Percentiles rank a stretch among this genome's conserved stretches.
Conservation (phyloP, 1,284 basidiomycete genomes). For the Boletus calvinii region DNA sequence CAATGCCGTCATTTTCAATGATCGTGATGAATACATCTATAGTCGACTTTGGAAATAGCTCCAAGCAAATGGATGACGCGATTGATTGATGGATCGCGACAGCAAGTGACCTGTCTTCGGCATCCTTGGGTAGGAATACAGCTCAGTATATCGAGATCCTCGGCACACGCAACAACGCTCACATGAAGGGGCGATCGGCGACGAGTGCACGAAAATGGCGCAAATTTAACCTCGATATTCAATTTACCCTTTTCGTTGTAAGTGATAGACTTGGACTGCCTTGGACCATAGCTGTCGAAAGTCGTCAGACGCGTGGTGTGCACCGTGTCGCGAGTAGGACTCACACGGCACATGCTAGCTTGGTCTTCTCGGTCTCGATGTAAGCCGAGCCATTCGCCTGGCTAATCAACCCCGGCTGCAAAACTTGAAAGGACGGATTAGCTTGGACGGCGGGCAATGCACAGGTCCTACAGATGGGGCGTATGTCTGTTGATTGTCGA, state of each 20-base stretch:
- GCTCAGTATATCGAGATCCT: constrained; percentile 10
- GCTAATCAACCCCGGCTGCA: constrained; percentile 85
- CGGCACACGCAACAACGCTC: constrained; percentile 31
- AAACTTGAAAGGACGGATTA: constrained; percentile 51
- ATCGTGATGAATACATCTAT: constrained; percentile 92
- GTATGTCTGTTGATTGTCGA: constrained; percentile 62
- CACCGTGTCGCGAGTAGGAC: constrained; percentile 24
- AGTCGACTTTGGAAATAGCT: constrained; percentile 90
- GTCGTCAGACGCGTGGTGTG: constrained; percentile 5
- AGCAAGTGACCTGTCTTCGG: constrained; percentile 86
- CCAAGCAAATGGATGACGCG: constrained; percentile 81
- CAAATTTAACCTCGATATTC: constrained; percentile 95
- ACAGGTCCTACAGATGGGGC: constrained; percentile 76
- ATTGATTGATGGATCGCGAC: constrained; percentile 86
- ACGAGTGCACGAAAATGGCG: constrained; percentile 83
- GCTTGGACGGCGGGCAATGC: background rate
- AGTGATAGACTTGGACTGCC: constrained; percentile 75
- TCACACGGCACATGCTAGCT: constrained; percentile 93
- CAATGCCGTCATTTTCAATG: constrained; percentile 87
- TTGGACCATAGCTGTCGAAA: constrained; percentile 80
- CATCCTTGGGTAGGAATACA: constrained; percentile 61
- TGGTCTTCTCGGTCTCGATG: constrained; percentile 86
- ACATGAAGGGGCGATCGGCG: constrained; percentile 87
- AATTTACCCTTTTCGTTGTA: constrained; percentile 87
- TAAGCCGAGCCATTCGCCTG: constrained; percentile 96